phyloP scores from a whole-genome alignment of 768 basidiomycete species.

The Boletus rufocinnamomeus region DNA sequence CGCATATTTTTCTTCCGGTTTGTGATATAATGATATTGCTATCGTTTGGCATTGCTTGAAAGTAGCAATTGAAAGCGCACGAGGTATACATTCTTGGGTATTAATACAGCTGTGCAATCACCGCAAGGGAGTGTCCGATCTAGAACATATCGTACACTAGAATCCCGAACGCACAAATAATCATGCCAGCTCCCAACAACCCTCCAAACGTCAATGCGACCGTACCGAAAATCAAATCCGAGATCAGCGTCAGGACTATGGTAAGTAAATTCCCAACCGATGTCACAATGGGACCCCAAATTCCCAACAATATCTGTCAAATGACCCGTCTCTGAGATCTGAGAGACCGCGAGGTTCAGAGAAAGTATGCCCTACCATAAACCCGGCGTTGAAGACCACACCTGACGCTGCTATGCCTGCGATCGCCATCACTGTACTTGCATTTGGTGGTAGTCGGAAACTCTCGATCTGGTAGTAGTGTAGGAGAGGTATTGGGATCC shows the following conservation, averaged over 20 bases:
- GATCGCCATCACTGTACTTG: slow-evolving; percentile 51
- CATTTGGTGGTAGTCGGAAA: slow-evolving; percentile 64
- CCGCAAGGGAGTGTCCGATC: slow-evolving; percentile 1
- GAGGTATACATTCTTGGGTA: not conserved
- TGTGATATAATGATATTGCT: slow-evolving; percentile 47
- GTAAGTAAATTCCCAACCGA: slow-evolving; percentile 94
- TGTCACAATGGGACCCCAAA: slow-evolving; percentile 86
- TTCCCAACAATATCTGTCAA: slow-evolving; percentile 69
- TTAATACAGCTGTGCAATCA: not conserved
- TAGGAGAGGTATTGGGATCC: slow-evolving; percentile 77
- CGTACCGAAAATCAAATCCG: slow-evolving; percentile 74
- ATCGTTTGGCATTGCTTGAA: slow-evolving; percentile 16
- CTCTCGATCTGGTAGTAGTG: slow-evolving; percentile 64
- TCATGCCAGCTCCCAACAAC: slow-evolving; percentile 72
- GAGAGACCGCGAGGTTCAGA: slow-evolving; percentile 1
- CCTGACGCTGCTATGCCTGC: slow-evolving; percentile 70
- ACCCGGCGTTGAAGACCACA: slow-evolving; percentile 78
- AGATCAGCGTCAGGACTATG: slow-evolving; percentile 82
- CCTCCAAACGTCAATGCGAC: slow-evolving; percentile 70
- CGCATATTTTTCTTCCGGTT: slow-evolving; percentile 37
- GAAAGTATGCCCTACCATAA: slow-evolving; percentile 60
- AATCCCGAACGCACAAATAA: slow-evolving; percentile 81
- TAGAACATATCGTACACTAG: slow-evolving; percentile 71
- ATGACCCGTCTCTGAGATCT: slow-evolving; percentile 4
- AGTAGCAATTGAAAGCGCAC: not conserved